phyloP scores from a whole-genome alignment of 2,329 filamentous ascomycete genomes.

The Fragosphaeria purpurea region DNA sequence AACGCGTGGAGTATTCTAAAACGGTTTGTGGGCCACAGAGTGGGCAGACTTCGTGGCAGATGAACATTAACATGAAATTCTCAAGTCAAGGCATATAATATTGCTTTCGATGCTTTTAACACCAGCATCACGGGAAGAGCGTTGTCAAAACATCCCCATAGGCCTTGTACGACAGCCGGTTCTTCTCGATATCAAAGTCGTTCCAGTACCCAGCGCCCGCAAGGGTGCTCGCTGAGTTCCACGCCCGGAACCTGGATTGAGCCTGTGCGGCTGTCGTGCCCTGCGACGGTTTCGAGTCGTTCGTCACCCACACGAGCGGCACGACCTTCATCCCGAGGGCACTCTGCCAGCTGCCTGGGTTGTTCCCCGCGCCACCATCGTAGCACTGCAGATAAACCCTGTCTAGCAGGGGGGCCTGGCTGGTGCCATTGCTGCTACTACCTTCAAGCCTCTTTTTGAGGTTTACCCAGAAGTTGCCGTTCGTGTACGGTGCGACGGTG shows the following conservation, averaged over 20 bases:
- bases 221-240: constrained; percentile 20
- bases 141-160: constrained; percentile 20
- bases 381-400: constrained; percentile 35
- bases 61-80: background rate
- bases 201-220: constrained; percentile 35
- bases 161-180: constrained; percentile 26
- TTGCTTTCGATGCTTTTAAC: too few relatives aligned
- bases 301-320: constrained; percentile 34
- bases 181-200: constrained; percentile 36
- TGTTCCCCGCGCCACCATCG: constrained; percentile 31
- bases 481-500: constrained; percentile 33
- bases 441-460: constrained; percentile 21
- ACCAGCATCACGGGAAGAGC: constrained; percentile 11
- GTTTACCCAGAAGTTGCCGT: constrained; percentile 26
- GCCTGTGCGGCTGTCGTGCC: constrained; percentile 20
- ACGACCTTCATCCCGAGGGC: constrained; percentile 30
- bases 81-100: background rate
- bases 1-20: too few relatives aligned
- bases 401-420: constrained; percentile 23
- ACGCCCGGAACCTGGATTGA: background rate
- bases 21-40: too few relatives aligned
- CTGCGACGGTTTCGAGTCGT: constrained; percentile 33
- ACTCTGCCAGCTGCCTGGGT: constrained; percentile 28
- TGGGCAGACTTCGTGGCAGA: too few relatives aligned
- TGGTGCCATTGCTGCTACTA: constrained; percentile 8